Conservation (phyloP, 306 rosid genomes). For the Pyrus betulifolia region DNA sequence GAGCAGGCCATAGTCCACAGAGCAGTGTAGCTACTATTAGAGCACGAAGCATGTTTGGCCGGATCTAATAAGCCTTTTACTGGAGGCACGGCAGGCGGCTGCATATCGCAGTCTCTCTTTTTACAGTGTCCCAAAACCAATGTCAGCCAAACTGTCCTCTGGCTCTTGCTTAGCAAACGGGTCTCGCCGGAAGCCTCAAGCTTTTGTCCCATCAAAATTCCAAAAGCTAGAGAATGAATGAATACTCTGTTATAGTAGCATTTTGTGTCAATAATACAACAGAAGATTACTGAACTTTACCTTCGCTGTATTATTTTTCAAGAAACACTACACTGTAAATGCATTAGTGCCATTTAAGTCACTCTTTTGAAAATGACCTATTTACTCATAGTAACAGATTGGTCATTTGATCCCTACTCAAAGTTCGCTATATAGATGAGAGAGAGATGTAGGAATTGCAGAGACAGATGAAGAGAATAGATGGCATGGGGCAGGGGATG, state of each 20-base stretch:
- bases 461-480: conserved; percentile 41
- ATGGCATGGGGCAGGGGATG: conserved; percentile 21
- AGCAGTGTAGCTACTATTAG: not conserved
- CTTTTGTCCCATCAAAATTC: conserved; percentile 31
- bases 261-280: no score
- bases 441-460: conserved; percentile 47
- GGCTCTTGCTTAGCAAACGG: not conserved
- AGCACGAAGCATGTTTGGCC: conserved; percentile 46
- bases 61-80: conserved; percentile 15
- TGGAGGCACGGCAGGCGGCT: conserved; percentile 16
- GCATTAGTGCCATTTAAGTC: no score
- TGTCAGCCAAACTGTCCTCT: conserved; percentile 27
- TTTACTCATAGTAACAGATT: conserved; percentile 12
- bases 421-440: not conserved
- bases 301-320: no score
- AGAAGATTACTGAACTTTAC: no score
- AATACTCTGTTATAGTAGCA: no score
- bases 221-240: not conserved
- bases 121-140: conserved; percentile 4
- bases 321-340: no score
- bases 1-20: not conserved
- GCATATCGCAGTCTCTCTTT: conserved; percentile 18
- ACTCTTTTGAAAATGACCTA: not conserved
- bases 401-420: not conserved
- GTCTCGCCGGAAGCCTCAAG: not conserved